Evolutionary conservation across 1,284 basidiomycete species (phyloP), one percentile per base, ranked within the genome.

Genomic region (Porogramme epimiltina): DNA sequence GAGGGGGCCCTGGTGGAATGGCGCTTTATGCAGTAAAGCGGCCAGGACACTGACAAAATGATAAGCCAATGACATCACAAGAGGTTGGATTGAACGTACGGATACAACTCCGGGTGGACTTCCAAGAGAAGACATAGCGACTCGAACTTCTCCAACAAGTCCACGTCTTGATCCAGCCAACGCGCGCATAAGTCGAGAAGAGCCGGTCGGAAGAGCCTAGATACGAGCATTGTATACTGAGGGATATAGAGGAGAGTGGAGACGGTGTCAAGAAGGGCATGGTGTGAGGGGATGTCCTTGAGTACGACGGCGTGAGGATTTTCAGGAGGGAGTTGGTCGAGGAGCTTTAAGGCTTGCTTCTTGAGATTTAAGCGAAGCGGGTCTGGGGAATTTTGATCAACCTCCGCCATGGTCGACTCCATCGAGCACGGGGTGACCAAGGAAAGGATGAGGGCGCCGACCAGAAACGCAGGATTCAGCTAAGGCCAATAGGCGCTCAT

Each of bases 71-170:
- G 42, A 46, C 22, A 43, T 42, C 19, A 22, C 40, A 20, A 31
- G 36, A 46, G 38, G 28, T 23, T 25, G 39, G 38, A 1, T 39
- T 40, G 25, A 5, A 78, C 90, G 56, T 63, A 92, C 89, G 89
- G 82, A 61, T 81, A 91, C 34, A 92, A 70, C 66, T 92, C 88
- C 62, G 85, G 81, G 60, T 91, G 85, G 37, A 80, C 72, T 70
- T 89, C 84, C 26, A 91, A 63, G 49, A 88, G 72, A 45, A 80
- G 64, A 65, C 74, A 84, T 9, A 91, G 66, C 1, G 87, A 85
- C 48, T 77, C 73, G 22, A 91, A 67, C 61, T 81, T 80, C 37
- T 79, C 73, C 58, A 82, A 78, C 4, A 70, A 62, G 49, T 77
- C 71, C 43, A 74, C 67, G 28, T 77, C 65, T 34, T 73, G 68